phyloP scores from a whole-genome alignment of 2,329 filamentous ascomycete genomes.

The Bertia moriformis region DNA sequence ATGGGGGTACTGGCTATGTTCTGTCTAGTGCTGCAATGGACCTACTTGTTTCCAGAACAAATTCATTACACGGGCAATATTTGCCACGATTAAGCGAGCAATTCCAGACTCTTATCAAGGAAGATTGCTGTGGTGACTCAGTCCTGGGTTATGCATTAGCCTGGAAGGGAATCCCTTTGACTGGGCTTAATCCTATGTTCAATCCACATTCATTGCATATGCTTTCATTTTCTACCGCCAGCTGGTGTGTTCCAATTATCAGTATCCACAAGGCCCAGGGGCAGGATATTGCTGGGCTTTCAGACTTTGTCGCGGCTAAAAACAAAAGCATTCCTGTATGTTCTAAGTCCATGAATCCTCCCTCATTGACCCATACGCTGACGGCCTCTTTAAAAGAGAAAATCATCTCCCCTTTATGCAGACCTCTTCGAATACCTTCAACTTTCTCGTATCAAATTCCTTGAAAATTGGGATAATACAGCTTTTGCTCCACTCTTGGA shows the following conservation, averaged over 20 bases:
- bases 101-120: constrained; percentile 22
- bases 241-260: constrained; percentile 34
- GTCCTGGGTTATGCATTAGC: constrained; percentile 30
- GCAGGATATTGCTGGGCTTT: constrained; percentile 30
- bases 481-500: constrained; percentile 14
- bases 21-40: constrained; percentile 28
- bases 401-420: constrained; percentile 5
- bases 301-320: too few relatives aligned
- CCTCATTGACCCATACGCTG: too few relatives aligned
- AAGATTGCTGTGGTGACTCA: constrained; percentile 37
- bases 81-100: constrained; percentile 20
- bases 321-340: too few relatives aligned
- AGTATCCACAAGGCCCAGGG: constrained; percentile 30
- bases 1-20: constrained; percentile 31
- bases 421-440: constrained; percentile 15
- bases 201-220: constrained; percentile 32
- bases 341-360: too few relatives aligned
- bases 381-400: too few relatives aligned
- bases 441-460: constrained; percentile 7
- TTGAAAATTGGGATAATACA: constrained; percentile 16
- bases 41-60: constrained; percentile 18
- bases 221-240: constrained; percentile 25
- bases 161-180: constrained; percentile 25
- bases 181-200: constrained; percentile 32
- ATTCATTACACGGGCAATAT: constrained; percentile 17